Conservation (phyloP, 2,329 filamentous ascomycete genomes). For the Aspergillus ibericus region DNA sequence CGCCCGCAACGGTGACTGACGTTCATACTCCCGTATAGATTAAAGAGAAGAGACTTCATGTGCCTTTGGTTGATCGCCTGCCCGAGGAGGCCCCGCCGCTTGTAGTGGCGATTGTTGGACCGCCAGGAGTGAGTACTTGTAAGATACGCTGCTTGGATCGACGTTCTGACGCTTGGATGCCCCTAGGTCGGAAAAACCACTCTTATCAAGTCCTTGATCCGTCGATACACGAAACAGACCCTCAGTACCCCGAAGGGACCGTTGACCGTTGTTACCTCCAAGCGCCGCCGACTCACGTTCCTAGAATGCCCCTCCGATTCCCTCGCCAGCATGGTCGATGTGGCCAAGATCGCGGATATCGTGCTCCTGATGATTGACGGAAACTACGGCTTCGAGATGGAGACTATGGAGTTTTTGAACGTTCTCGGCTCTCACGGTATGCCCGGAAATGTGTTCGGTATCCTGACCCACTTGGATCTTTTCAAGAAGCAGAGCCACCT, state of each 20-base stretch:
- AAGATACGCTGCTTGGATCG: background rate
- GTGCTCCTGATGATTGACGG: constrained; percentile 97
- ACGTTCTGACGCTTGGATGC: background rate
- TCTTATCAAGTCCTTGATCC: constrained; percentile 88
- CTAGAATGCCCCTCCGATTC: constrained; percentile 94
- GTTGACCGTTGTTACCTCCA: constrained; percentile 93
- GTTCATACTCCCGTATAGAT: constrained; percentile 55
- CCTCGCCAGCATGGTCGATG: constrained; percentile 92
- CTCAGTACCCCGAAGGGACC: constrained; percentile 86
- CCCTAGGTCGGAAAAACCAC: constrained; percentile 78
- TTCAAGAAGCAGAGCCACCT: constrained; percentile 92
- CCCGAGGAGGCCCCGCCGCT: constrained; percentile 94
- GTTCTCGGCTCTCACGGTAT: constrained; percentile 91
- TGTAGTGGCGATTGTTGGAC: constrained; percentile 90
- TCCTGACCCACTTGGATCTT: constrained; percentile 91
- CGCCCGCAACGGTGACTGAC: constrained; percentile 15
- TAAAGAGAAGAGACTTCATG: constrained; percentile 94
- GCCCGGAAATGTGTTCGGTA: constrained; percentile 97
- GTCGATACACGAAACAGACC: constrained; percentile 93
- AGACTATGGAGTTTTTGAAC: constrained; percentile 99
- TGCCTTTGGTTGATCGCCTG: constrained; percentile 91
- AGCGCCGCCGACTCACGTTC: constrained; percentile 91
- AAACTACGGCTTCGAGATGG: constrained; percentile 99
- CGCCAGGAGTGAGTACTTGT: constrained; percentile 68
- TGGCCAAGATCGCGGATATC: constrained; percentile 96